Base-by-base conservation (phyloP, 352 stramenopile genomes). In the Globisporangium cylindrosporum region DNA sequence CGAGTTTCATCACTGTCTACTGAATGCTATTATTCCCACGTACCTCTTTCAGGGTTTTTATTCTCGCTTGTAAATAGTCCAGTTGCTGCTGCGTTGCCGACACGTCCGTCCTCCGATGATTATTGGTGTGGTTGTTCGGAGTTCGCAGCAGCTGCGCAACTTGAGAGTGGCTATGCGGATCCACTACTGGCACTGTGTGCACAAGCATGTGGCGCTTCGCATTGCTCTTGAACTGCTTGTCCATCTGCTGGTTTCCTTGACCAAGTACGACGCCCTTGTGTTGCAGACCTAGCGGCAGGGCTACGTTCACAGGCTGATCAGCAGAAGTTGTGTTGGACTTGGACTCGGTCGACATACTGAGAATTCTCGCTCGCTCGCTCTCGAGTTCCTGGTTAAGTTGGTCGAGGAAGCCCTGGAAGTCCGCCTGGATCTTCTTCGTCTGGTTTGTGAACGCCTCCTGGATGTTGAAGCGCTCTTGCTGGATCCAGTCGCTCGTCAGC, bases 391-490 rank as follows among this genome's bases (percentile, higher is more conserved):
- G 29, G n/a, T 90, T 72, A 15, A 88, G 66, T 55, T 83, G 73
- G n/a, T 76, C 67, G 9, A 88, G 58, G 49, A 79, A 86, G 18
- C 41, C 64, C 62, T 76, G 65, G 54, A 84, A 75, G 41, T 90
- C 84, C 12, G 68, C 59, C 25, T 89, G 77, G 14, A 89, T 72
- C 59, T 86, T 82, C 43, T 78, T 78, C 0, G 73, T 80, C 63
- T 90, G 80, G 51, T 81, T 86, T 7, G 78, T 89, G 62, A 90
- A 88, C 2, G 84, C 84, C 46, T 90, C 78, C 58, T 92, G 75
- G 48, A 92, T 77, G 56, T 86, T 90, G 59, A 89, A 92, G 1
- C 81, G 80, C 46, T 92, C 84, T 53, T 90, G 81, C 8, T 77
- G 66, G 59, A 87, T 73, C 81, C 84, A 89, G 29, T 89, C 73